These are phyloP conservation scores for Colletotrichum sp. DNA, from an alignment of 2,329 filamentous ascomycete species.

Conservation along the genomic window DNA sequence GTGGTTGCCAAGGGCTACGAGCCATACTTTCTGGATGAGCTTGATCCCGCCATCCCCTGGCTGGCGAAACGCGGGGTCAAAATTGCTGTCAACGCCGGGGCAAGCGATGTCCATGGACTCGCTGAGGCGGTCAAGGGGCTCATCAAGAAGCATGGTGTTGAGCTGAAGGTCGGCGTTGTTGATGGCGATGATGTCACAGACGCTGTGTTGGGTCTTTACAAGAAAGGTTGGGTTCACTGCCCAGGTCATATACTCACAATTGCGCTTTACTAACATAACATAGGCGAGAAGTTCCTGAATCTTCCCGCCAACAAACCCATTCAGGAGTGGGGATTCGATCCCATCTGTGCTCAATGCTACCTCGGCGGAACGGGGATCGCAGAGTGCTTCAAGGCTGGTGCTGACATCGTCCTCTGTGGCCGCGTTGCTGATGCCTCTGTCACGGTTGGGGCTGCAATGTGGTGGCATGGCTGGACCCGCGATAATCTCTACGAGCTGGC, in stretches of 20 bases:
- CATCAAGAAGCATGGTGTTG: slow-evolving; percentile 31
- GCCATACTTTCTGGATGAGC: slow-evolving; percentile 38
- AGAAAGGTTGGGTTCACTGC: not conserved
- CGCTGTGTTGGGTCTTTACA: slow-evolving; percentile 27
- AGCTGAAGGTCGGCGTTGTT: slow-evolving; percentile 37
- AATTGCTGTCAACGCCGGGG: slow-evolving; percentile 41
- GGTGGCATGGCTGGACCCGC: slow-evolving; percentile 44
- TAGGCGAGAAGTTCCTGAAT: not conserved
- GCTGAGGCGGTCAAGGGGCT: slow-evolving; percentile 25
- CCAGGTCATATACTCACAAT: not conserved
- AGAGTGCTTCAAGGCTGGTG: slow-evolving; percentile 39
- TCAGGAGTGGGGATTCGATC: slow-evolving; percentile 31
- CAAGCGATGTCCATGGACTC: slow-evolving; percentile 31
- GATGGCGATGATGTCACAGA: slow-evolving; percentile 38
- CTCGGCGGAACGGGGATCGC: slow-evolving; percentile 54
- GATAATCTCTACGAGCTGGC: slow-evolving; percentile 25
- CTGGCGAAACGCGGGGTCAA: slow-evolving; percentile 34
- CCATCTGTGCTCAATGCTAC: slow-evolving; percentile 43
- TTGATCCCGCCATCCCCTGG: slow-evolving; percentile 33
- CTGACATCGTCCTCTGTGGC: slow-evolving; percentile 47
- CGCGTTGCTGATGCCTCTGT: slow-evolving; percentile 48
- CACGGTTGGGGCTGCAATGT: slow-evolving; percentile 57
- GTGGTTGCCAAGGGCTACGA: slow-evolving; percentile 42
- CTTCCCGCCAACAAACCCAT: slow-evolving; percentile 25
- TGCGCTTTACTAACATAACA: not conserved